Evolutionary conservation across 2,329 filamentous ascomycete genomes (phyloP).

Genomic region (Magnaporthiopsis incrustans): DNA sequence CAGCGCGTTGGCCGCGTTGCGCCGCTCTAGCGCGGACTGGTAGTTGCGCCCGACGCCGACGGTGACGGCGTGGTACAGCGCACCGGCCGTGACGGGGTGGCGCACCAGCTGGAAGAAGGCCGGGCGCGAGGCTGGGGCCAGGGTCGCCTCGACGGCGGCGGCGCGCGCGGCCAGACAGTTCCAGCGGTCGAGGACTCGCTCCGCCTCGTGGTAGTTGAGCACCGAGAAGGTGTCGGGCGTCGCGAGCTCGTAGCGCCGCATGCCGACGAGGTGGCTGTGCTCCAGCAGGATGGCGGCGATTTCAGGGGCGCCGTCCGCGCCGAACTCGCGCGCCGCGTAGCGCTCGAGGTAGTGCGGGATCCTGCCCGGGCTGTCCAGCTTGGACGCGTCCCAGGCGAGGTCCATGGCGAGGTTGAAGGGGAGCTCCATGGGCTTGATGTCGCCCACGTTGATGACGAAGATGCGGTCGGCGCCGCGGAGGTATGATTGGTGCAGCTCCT

Average conservation of each 20-base stretch:
- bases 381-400: slow-evolving; percentile 54
- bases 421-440: slow-evolving; percentile 56
- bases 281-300: slow-evolving; percentile 44
- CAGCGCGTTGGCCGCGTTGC: slow-evolving; percentile 47
- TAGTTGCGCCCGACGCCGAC: slow-evolving; percentile 42
- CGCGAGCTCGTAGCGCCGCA: slow-evolving; percentile 55
- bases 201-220: slow-evolving; percentile 57
- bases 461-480: slow-evolving; percentile 50
- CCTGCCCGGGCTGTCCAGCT: slow-evolving; percentile 45
- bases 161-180: slow-evolving; percentile 41
- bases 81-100: slow-evolving; percentile 50
- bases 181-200: slow-evolving; percentile 49
- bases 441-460: slow-evolving; percentile 61
- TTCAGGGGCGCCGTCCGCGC: slow-evolving; percentile 31
- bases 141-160: slow-evolving; percentile 44
- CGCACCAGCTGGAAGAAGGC: slow-evolving; percentile 57
- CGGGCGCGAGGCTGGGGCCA: slow-evolving; percentile 41
- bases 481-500: slow-evolving; percentile 50
- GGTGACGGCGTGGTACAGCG: slow-evolving; percentile 46
- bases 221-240: slow-evolving; percentile 51
- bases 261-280: slow-evolving; percentile 32
- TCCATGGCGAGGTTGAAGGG: slow-evolving; percentile 62
- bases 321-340: slow-evolving; percentile 48
- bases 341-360: slow-evolving; percentile 47
- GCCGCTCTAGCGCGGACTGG: slow-evolving; percentile 43